Percentiles rank a stretch among this genome's conserved stretches.
Conservation (phyloP, 148 eudicot species). For the Dysphania ambrosioides region DNA sequence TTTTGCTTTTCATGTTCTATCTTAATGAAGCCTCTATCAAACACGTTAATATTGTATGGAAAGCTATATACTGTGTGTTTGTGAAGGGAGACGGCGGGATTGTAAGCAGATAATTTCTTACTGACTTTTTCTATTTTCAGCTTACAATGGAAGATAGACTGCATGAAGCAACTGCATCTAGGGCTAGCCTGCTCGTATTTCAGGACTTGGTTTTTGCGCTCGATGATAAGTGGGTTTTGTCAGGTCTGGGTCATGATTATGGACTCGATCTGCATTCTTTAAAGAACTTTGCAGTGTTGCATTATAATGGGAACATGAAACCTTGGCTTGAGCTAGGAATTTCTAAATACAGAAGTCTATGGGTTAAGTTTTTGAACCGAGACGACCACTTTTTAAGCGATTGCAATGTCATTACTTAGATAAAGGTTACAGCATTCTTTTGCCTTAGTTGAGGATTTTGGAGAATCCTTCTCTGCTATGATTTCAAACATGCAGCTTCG, state of each 20-base stretch:
- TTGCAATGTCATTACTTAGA: conserved; percentile 76
- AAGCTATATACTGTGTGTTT: neutral
- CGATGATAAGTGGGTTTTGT: conserved; percentile 60
- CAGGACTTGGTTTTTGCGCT: conserved; percentile 63
- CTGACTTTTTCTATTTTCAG: conserved; percentile 31
- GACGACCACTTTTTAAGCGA: conserved; percentile 64
- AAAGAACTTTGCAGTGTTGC: conserved; percentile 61
- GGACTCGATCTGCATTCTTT: conserved; percentile 45
- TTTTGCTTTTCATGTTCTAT: neutral
- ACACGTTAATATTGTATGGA: too few relatives aligned
- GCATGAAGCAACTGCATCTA: conserved; percentile 44
- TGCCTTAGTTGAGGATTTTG: conserved; percentile 5
- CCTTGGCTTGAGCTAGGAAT: conserved; percentile 98
- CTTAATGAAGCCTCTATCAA: neutral
- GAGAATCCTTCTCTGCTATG: conserved; percentile 9
- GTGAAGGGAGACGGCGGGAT: too few relatives aligned
- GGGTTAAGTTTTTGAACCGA: conserved; percentile 60
- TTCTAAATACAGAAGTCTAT: conserved; percentile 53
- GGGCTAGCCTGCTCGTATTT: conserved; percentile 73
- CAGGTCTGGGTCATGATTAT: conserved; percentile 91
- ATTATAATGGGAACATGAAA: conserved; percentile 94
- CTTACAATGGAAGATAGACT: conserved; percentile 32
- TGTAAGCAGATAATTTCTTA: neutral
- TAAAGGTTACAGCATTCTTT: conserved; percentile 14
- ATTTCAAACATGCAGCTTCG: conserved; percentile 13